Evolutionary conservation across 306 rosid genomes (phyloP).

Genomic region (Cucurbita moschata): DNA sequence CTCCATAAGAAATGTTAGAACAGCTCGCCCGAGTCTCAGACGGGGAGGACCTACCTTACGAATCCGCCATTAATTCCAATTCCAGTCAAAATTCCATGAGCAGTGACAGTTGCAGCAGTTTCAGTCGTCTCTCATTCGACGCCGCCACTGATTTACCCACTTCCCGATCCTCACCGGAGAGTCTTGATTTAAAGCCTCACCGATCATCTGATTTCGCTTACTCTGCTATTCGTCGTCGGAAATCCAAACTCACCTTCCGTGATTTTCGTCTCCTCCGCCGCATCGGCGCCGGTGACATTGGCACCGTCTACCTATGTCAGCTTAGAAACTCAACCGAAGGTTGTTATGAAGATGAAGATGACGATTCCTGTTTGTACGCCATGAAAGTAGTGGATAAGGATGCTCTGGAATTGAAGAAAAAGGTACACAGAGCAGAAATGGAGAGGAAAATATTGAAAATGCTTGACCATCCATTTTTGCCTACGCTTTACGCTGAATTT

Average conservation of each 20-base stretch:
- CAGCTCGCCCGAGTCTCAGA: slow-evolving; percentile 43
- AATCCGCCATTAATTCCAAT: slow-evolving; percentile 36
- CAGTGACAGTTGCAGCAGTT: slow-evolving; percentile 83
- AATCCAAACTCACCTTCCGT: slow-evolving; percentile 46
- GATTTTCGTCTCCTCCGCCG: slow-evolving; percentile 72
- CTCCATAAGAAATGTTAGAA: slow-evolving; percentile 37
- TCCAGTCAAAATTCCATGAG: slow-evolving; percentile 71
- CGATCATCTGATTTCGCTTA: slow-evolving; percentile 88
- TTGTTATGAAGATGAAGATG: slow-evolving; percentile 5
- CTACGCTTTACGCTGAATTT: slow-evolving; percentile 81
- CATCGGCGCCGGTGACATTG: slow-evolving; percentile 87
- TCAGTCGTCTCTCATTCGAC: slow-evolving; percentile 83
- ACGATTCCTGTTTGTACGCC: slow-evolving; percentile 35
- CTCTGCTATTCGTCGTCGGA: slow-evolving; percentile 59
- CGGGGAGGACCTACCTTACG: slow-evolving; percentile 33
- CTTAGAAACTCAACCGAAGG: slow-evolving; percentile 22
- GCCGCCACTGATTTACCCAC: slow-evolving; percentile 17
- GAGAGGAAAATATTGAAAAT: slow-evolving; percentile 82
- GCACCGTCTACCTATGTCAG: slow-evolving; percentile 75
- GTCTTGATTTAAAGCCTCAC: slow-evolving; percentile 55
- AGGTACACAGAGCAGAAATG: slow-evolving; percentile 73
- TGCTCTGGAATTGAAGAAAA: slow-evolving; percentile 64
- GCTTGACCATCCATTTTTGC: slow-evolving; percentile 90
- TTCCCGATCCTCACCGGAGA: slow-evolving; percentile 27
- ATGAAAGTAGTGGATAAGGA: slow-evolving; percentile 96